phyloP scores from a whole-genome alignment of 2,329 filamentous ascomycete genomes.

The Talaromyces sp. region DNA sequence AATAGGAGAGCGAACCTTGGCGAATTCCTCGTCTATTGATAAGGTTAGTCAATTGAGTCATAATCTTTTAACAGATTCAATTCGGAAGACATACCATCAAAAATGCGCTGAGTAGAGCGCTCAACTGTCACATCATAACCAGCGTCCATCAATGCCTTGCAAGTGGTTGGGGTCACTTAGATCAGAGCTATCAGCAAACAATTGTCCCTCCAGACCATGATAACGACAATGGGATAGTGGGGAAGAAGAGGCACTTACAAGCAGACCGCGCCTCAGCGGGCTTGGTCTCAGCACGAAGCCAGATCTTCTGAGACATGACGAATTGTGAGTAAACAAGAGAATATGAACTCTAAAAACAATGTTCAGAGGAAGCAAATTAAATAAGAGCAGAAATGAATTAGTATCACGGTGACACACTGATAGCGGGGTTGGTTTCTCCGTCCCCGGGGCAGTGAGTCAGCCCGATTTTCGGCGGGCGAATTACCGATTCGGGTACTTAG shows the following conservation, averaged over 20 bases:
- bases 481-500: slow-evolving; percentile 5
- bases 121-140: slow-evolving; percentile 72
- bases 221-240: slow-evolving; percentile 6
- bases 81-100: slow-evolving; percentile 39
- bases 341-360: background rate
- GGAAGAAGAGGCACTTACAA: slow-evolving; percentile 31
- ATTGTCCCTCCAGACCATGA: background rate
- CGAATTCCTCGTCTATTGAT: slow-evolving; percentile 38
- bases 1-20: slow-evolving; percentile 29
- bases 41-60: slow-evolving; percentile 13
- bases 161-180: slow-evolving; percentile 53
- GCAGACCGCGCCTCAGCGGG: slow-evolving; percentile 59
- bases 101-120: slow-evolving; percentile 67
- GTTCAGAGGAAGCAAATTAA: slow-evolving; percentile 8
- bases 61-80: background rate
- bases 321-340: background rate
- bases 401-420: slow-evolving; percentile 32
- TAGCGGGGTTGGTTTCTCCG: slow-evolving; percentile 38
- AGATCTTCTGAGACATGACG: slow-evolving; percentile 45
- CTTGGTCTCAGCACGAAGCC: slow-evolving; percentile 63
- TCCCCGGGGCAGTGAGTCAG: slow-evolving; percentile 31
- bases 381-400: slow-evolving; percentile 11
- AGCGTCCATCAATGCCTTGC: slow-evolving; percentile 66
- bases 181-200: slow-evolving; percentile 15
- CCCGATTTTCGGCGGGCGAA: slow-evolving; percentile 7